Conservation (phyloP, 2,329 filamentous ascomycete genomes). For the Alternaria ethzedia region DNA sequence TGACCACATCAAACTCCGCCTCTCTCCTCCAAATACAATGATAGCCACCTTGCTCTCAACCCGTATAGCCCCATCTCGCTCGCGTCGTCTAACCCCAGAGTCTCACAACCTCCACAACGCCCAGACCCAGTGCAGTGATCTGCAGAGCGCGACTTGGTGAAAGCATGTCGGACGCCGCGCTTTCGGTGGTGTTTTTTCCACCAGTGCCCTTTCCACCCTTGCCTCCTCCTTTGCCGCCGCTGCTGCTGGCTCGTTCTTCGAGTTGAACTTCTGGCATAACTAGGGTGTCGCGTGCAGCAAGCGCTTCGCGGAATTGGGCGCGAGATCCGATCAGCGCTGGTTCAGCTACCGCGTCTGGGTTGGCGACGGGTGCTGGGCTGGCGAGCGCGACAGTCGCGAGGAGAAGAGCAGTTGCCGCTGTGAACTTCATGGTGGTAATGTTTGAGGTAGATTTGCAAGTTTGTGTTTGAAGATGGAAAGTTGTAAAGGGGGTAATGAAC, state of each 20-base stretch:
- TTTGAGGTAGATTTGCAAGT: neutral
- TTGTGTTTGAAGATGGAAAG: neutral
- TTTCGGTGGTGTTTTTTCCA: constrained; percentile 14
- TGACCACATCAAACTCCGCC: neutral
- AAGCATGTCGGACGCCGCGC: constrained; percentile 26
- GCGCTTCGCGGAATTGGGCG: constrained; percentile 7
- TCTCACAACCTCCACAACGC: constrained; percentile 29
- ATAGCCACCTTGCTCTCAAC: neutral
- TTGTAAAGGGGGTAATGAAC: neutral
- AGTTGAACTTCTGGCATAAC: constrained; percentile 21
- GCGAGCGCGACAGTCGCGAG: constrained; percentile 35
- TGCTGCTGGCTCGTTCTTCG: constrained; percentile 18
- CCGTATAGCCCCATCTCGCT: neutral
- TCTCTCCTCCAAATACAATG: neutral
- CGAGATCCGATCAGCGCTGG: constrained; percentile 5
- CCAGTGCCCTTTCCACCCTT: constrained; percentile 6
- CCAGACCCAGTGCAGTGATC: constrained; percentile 34
- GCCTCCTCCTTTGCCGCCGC: constrained; percentile 1
- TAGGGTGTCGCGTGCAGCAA: constrained; percentile 17
- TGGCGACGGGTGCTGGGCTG: constrained; percentile 32
- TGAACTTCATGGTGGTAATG: constrained; percentile 34
- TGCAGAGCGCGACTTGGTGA: constrained; percentile 31
- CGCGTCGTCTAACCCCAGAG: constrained; percentile 25
- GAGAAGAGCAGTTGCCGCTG: constrained; percentile 28
- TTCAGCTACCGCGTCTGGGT: constrained; percentile 16